Conservation (phyloP, 2,329 filamentous ascomycete genomes). For the Macrophomina pseudophaseolina region DNA sequence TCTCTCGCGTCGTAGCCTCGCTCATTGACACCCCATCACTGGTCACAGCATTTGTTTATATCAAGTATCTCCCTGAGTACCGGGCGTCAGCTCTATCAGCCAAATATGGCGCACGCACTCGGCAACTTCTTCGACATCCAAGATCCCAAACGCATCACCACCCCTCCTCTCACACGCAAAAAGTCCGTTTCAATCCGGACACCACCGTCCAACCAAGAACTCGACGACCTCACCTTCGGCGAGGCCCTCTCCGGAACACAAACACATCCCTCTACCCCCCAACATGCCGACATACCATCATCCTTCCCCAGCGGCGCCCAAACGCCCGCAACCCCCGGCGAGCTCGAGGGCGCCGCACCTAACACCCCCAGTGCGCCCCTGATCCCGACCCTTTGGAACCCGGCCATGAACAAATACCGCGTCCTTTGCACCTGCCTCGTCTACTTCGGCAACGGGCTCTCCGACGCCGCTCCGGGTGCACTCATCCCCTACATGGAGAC, state of each 20-base stretch:
- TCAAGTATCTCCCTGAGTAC: neutral
- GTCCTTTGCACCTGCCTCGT: slow-evolving; percentile 68
- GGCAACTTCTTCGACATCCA: slow-evolving; percentile 20
- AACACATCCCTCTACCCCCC: neutral
- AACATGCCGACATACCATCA: neutral
- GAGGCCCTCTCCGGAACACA: neutral
- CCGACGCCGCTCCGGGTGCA: slow-evolving; percentile 72
- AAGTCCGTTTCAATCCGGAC: slow-evolving; percentile 6
- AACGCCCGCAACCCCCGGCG: slow-evolving; percentile 35
- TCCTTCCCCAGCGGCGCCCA: slow-evolving; percentile 29
- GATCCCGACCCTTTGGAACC: slow-evolving; percentile 63
- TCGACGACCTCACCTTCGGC: slow-evolving; percentile 23
- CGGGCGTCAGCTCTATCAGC: no score
- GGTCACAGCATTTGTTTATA: neutral
- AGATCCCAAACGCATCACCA: slow-evolving; percentile 13
- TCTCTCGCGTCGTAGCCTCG: no score
- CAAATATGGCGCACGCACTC: slow-evolving; percentile 1
- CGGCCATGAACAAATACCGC: slow-evolving; percentile 71
- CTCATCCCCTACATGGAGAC: slow-evolving; percentile 80
- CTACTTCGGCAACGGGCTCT: slow-evolving; percentile 72
- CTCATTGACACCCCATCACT: no score
- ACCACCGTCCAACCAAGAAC: slow-evolving; percentile 8
- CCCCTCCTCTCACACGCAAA: slow-evolving; percentile 1
- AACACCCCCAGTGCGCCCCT: slow-evolving; percentile 54
- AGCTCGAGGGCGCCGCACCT: slow-evolving; percentile 59